Base-by-base conservation (phyloP, 768 basidiomycete species). In the Psilocybe cubensis region DNA sequence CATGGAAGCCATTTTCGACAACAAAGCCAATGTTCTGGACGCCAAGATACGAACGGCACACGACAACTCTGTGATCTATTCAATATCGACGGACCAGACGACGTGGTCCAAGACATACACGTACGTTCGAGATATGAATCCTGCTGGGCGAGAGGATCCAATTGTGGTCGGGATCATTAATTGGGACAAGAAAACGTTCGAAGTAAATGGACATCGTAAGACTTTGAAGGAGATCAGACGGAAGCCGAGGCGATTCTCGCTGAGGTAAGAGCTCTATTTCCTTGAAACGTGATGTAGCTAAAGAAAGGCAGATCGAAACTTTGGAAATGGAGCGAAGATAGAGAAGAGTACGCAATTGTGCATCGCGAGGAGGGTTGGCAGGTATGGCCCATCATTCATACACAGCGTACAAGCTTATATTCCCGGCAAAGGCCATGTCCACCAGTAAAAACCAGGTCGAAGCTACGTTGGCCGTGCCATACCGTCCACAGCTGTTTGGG, bases 1-100 rank as follows among this genome's bases (percentile, higher is more conserved):
- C 21, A 84, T 84, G 82, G 81, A 83, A 62, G 81, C 74, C n/a
- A 69, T 67, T 14, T 80, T 84, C 62, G 79, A 82, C 66, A 82
- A 81, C 72, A 77, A 78, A 54, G 70, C 70, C 50, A 82, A 84
- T 66, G 70, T 83, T 18, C 73, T 82, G 25, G 75, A 77, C 45
- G 76, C 80, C 7, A 67, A 71, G 24, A 72, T 84, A 54, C 74
- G 73, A 18, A 70, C 76, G 10, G 60, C 69, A 1, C 76, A 79
- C 60, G 81, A 83, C 59, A 69, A 77, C 54, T 79, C 79, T 0
- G 66, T 76, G 31, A 60, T 82, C 6, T 84, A 83, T 60, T 67
- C 72, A 2, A 63, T 82, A 29, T 69, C 73, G 29, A 81, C 83
- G 6, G 75, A 72, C 8, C 76, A 79, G 45, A 74, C 75, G 17